Conservation (phyloP, 495 filamentous ascomycete species). For the Penicillium ucsense region DNA sequence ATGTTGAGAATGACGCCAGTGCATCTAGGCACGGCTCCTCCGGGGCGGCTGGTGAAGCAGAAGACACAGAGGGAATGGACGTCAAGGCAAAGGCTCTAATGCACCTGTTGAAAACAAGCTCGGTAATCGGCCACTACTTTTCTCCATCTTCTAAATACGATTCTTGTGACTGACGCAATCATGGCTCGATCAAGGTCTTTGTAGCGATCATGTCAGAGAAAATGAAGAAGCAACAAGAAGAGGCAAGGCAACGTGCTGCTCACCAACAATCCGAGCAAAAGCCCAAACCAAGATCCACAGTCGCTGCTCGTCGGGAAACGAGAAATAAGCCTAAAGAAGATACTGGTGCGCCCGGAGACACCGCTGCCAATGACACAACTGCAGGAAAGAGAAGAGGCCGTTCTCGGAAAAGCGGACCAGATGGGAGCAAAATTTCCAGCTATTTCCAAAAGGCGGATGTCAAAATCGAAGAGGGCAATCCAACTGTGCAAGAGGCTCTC, state of each 20-base stretch:
- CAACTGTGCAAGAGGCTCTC: constrained; percentile 43
- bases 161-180: too few species aligned
- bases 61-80: constrained; percentile 32
- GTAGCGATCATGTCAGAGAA: constrained; percentile 51
- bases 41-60: background rate
- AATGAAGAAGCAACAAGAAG: constrained; percentile 53
- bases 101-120: constrained; percentile 40
- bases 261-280: constrained; percentile 25
- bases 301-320: constrained; percentile 16
- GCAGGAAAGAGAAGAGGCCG: constrained; percentile 16
- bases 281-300: constrained; percentile 3
- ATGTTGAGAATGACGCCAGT: constrained; percentile 1
- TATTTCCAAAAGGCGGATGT: constrained; percentile 51
- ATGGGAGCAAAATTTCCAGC: constrained; percentile 40
- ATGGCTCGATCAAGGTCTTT: constrained; percentile 22
- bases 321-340: constrained; percentile 26
- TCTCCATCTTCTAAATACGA: background rate
- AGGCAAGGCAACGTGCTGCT: constrained; percentile 38
- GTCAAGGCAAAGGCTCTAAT: constrained; percentile 32
- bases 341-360: constrained; percentile 13
- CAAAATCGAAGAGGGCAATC: constrained; percentile 40
- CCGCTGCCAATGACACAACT: constrained; percentile 6
- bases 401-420: constrained; percentile 20
- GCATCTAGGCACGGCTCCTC: background rate
- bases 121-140: constrained; percentile 26